Conservation (phyloP, 306 rosid genomes). For the Casuarina cunninghamiana region DNA sequence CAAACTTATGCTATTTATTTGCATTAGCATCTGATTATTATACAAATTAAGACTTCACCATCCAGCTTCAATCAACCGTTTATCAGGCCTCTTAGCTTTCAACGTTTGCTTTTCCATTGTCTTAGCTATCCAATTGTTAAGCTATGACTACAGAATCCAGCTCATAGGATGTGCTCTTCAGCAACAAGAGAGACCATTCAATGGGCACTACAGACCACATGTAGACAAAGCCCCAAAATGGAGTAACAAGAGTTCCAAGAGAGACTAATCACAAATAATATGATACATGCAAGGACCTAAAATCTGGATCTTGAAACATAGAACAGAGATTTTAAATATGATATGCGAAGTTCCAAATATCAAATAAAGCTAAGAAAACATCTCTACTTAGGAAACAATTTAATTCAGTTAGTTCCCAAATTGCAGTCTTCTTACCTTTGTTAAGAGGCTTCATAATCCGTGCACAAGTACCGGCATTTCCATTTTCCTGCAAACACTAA, state of each 20-base stretch:
- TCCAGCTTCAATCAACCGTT: background rate
- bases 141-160: background rate
- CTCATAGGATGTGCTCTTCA: background rate
- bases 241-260: background rate
- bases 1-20: background rate
- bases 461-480: conserved; percentile 43
- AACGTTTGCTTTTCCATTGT: background rate
- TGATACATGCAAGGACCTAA: background rate
- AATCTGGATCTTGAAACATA: background rate
- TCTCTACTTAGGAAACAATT: background rate
- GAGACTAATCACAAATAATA: background rate
- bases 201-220: no score
- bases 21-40: background rate
- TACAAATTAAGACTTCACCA: background rate
- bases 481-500: conserved; percentile 46
- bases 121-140: background rate
- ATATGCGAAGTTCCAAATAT: background rate
- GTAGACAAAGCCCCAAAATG: background rate
- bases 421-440: conserved; percentile 43
- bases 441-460: conserved; percentile 45
- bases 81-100: background rate
- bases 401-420: background rate
- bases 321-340: background rate
- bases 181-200: background rate
- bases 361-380: background rate